Evolutionary conservation across 2,329 filamentous ascomycete species (phyloP), one percentile per base, ranked within the genome.

Genomic region (Hymenoscyphus occultus): DNA sequence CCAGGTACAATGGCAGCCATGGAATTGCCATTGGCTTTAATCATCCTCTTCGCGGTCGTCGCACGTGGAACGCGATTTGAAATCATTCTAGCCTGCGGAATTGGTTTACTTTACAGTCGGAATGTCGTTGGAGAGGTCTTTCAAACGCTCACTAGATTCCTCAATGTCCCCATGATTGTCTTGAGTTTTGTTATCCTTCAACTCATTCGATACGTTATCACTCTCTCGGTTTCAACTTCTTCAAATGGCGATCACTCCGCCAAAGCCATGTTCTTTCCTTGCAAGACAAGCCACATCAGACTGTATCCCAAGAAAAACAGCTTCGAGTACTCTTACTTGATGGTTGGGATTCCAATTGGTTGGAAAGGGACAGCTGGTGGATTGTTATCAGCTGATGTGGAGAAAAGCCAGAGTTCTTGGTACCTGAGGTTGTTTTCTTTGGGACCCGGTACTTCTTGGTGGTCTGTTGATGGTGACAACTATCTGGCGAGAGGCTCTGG

Each of bases 321-420:
- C 0, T 93, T 93, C 72, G 80, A 80, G 0, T 91, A 92, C 73
- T 87, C 88, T 0, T 92, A 92, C 74, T 82, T 93, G 1, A 80
- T 88, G 57, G 85, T 87, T 32, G 89, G 90, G 0, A 80, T 90
- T 51, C 90, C 89, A 0, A 81, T 92, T 31, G 83, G 83, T n/a
- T 87, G 84, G 75, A 78, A 78, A 60, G 88, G 86, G 5, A 78
- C 77, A 54, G 77, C 80, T n/a, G 83, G 82, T 57, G 82, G 82
- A 10, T 78, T 89, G 67, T 73, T 91, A 40, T 88, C 87, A 1
- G 76, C 77, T 6, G 78, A 79, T 35, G 63, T 71, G 31, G 60
- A 71, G 19, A 64, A 68, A 14, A 61, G 65, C 19, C 61, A 61
- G 7, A 64, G 65, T 10, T 68, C 75, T 64, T 77, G 73, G 73